These are phyloP conservation scores for Avicennia marina DNA, from an alignment of 257 asterid genomes.

Conservation along the genomic window DNA sequence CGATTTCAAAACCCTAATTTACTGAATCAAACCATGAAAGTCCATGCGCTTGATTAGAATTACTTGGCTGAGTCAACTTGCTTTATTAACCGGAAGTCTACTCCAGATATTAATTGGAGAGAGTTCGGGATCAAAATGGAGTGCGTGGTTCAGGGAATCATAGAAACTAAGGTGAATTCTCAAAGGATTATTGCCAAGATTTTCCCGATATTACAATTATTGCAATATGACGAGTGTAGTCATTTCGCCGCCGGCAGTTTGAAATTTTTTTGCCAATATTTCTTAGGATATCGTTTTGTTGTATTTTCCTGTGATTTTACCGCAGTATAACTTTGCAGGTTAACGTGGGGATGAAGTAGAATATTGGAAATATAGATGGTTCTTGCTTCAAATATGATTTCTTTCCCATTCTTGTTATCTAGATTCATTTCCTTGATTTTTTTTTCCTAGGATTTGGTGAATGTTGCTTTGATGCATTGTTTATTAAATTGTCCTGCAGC, in stretches of 20 bases:
- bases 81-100: background rate
- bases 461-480: slow-evolving; percentile 6
- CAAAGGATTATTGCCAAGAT: background rate
- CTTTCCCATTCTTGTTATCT: background rate
- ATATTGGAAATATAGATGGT: slow-evolving; percentile 9
- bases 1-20: slow-evolving; percentile 19
- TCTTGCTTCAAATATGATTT: slow-evolving; percentile 5
- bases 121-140: slow-evolving; percentile 48
- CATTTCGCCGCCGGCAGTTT: background rate
- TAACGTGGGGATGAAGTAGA: slow-evolving; percentile 1
- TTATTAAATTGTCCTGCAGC: slow-evolving; percentile 39
- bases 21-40: background rate
- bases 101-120: background rate
- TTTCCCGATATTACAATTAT: no score
- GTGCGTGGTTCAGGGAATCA: slow-evolving; percentile 94
- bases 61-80: background rate
- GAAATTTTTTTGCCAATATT: background rate
- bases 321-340: background rate
- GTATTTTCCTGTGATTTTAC: no score
- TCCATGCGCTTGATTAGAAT: background rate
- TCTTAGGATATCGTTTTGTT: no score
- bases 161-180: slow-evolving; percentile 71
- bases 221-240: background rate
- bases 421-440: background rate
- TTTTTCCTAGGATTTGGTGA: background rate